A percentile compares a stretch with the other conserved stretches of the same genome.
phyloP scores from a whole-genome alignment of 441 rosid genomes.

The Aleurites moluccanus region DNA sequence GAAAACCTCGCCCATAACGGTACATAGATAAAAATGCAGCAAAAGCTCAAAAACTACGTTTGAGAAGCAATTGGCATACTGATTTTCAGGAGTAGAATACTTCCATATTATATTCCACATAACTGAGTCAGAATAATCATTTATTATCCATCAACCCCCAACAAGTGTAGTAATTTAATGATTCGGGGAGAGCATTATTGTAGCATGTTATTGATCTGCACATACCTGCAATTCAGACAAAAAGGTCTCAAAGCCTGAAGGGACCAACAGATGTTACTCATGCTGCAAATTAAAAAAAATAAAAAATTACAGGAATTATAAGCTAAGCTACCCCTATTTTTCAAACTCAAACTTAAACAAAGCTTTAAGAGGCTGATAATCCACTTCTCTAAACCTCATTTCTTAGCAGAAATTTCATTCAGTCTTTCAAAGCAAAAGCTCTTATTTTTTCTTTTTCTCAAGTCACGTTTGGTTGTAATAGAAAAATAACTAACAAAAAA shows the following conservation, averaged over 20 bases:
- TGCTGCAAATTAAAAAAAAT: background rate
- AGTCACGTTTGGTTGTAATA: background rate
- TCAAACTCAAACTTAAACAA: background rate
- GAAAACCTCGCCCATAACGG: constrained; percentile 30
- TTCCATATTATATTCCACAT: background rate
- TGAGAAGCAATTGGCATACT: background rate
- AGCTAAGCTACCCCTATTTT: background rate
- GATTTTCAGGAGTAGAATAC: background rate
- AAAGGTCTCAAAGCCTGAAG: background rate
- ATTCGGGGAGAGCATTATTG: background rate
- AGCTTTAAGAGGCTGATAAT: background rate
- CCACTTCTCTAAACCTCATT: constrained; percentile 29
- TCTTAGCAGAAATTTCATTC: constrained; percentile 10
- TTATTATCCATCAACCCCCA: background rate
- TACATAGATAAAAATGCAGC: constrained; percentile 20
- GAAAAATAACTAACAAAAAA: background rate
- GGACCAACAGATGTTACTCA: background rate
- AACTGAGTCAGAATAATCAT: background rate
- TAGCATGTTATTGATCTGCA: background rate
- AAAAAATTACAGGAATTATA: background rate
- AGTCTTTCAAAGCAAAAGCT: background rate
- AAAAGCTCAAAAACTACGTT: background rate
- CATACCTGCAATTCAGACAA: background rate
- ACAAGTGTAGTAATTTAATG: background rate
- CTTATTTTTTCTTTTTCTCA: background rate